Percentiles rank a stretch among this genome's conserved stretches.
Evolutionary conservation across 139 green algal species (phyloP).

Genomic region (Chlorella sp.): DNA sequence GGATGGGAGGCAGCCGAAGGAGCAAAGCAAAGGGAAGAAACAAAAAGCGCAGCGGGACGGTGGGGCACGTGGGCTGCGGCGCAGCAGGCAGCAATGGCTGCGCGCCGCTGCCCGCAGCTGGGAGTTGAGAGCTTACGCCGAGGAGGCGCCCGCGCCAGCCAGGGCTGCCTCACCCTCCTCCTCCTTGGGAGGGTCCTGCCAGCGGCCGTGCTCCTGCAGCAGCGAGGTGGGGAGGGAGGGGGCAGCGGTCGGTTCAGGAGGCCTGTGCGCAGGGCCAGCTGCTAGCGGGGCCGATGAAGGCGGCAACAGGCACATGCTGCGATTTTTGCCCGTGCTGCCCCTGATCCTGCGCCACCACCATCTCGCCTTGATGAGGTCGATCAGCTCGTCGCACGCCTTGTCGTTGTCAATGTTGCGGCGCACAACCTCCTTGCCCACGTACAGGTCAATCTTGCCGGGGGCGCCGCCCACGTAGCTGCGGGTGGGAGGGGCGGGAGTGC

Average conservation of each 20-base stretch:
- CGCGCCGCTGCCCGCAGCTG: neutral
- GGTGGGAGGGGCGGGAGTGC: neutral
- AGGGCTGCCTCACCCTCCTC: conserved; percentile 64
- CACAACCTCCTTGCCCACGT: conserved; percentile 99
- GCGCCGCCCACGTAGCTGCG: conserved; percentile 83
- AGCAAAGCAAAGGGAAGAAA: neutral
- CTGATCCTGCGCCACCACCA: neutral
- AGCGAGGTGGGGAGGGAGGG: neutral
- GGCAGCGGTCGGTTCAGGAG: neutral
- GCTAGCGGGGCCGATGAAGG: neutral
- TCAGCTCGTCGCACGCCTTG: conserved; percentile 85
- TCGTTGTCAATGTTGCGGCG: conserved; percentile 86
- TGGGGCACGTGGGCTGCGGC: neutral
- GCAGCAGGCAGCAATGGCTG: neutral
- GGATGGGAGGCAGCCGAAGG: neutral
- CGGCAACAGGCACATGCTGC: conserved; percentile 2
- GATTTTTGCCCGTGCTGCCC: neutral
- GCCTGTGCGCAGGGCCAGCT: neutral
- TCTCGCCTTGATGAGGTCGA: conserved; percentile 96
- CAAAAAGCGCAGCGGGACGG: neutral
- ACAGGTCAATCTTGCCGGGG: conserved; percentile 98
- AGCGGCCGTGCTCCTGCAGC: conserved; percentile 82
- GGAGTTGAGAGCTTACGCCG: neutral
- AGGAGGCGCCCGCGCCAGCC: conserved; percentile 5
- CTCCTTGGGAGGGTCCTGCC: conserved; percentile 80